These are phyloP conservation scores for Venturiaceae sp. DNA, from an alignment of 2,329 filamentous ascomycete species.

Conservation along the genomic window DNA sequence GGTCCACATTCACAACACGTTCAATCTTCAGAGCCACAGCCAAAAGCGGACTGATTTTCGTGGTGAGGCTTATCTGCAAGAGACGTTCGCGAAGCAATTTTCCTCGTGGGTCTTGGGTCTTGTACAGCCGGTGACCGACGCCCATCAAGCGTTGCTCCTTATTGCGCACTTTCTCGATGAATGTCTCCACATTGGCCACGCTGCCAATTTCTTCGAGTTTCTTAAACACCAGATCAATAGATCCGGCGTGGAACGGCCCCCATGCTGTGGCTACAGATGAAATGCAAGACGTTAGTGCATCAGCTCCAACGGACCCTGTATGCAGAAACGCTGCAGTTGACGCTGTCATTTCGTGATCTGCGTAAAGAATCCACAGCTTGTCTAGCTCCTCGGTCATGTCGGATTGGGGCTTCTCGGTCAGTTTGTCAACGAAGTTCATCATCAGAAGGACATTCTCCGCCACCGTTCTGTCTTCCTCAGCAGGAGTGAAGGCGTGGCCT, in stretches of 20 bases:
- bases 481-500: conserved; percentile 41
- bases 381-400: conserved; percentile 42
- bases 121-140: conserved; percentile 47
- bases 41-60: conserved; percentile 22
- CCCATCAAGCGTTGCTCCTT: conserved; percentile 44
- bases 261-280: conserved; percentile 44
- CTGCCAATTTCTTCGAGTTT: conserved; percentile 43
- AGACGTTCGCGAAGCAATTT: conserved; percentile 40
- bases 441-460: conserved; percentile 47
- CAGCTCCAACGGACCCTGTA: conserved; percentile 46
- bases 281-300: conserved; percentile 44
- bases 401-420: conserved; percentile 39
- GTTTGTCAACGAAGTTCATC: conserved; percentile 40
- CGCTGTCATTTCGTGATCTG: conserved; percentile 51
- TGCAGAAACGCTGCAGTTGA: conserved; percentile 47
- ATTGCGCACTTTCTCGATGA: conserved; percentile 41
- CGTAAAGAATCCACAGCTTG: conserved; percentile 45
- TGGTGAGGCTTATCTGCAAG: conserved; percentile 23
- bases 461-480: conserved; percentile 31
- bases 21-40: conserved; percentile 30
- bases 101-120: conserved; percentile 44
- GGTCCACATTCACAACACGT: conserved; percentile 23
- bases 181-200: conserved; percentile 39
- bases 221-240: conserved; percentile 47
- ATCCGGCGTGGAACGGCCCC: conserved; percentile 50